Evolutionary conservation across 345 rosid genomes (phyloP).

Genomic region (Syzygium jambos): DNA sequence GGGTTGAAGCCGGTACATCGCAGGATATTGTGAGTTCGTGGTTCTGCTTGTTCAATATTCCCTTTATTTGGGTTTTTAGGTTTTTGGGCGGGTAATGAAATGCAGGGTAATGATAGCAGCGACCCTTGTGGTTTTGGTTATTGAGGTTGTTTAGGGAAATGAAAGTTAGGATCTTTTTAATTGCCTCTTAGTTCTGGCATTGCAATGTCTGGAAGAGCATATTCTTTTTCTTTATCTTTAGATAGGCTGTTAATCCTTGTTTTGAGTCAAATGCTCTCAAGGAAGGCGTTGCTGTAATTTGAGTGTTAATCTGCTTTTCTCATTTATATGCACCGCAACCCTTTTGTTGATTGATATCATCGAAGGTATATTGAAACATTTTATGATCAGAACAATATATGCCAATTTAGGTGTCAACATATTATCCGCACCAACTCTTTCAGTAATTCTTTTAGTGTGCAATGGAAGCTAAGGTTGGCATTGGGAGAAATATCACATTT

Average conservation of each 20-base stretch:
- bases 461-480: not conserved
- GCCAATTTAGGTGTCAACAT: not conserved
- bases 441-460: not conserved
- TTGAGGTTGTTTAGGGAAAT: not conserved
- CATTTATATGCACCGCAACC: not conserved
- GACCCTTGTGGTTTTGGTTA: not conserved
- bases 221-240: not conserved
- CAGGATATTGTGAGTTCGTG: constrained; percentile 62
- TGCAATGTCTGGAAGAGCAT: not conserved
- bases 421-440: not conserved
- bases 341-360: not conserved
- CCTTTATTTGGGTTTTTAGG: not conserved
- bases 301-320: not conserved
- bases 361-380: not conserved
- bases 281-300: not conserved
- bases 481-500: not conserved
- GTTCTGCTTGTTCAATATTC: not conserved
- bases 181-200: not conserved
- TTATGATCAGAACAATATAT: not conserved
- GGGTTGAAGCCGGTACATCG: constrained; percentile 96
- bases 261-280: not conserved
- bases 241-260: not conserved
- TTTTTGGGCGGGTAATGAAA: not conserved
- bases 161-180: not conserved
- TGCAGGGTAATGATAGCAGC: not conserved